A percentile compares a stretch with the other conserved stretches of the same genome.
phyloP scores from a whole-genome alignment of 495 filamentous ascomycete species.

The Lindgomyces ingoldianus region DNA sequence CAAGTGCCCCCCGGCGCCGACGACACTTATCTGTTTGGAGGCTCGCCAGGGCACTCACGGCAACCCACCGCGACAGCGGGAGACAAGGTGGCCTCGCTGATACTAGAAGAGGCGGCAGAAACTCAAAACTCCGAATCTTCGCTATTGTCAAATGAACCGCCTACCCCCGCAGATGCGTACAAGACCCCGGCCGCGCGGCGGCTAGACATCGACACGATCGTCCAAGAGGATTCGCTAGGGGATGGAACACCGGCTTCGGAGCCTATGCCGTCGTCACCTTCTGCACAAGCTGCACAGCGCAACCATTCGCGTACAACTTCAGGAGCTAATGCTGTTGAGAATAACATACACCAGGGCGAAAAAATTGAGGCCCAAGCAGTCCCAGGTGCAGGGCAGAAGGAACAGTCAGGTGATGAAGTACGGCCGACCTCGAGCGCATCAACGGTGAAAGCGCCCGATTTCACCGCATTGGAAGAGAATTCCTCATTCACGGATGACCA shows the following conservation, averaged over 20 bases:
- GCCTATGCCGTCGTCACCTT: conserved; percentile 45
- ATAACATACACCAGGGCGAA: neutral
- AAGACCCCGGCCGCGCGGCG: conserved; percentile 51
- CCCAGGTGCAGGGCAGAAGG: conserved; percentile 17
- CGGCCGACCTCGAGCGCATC: conserved; percentile 41
- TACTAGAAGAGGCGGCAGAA: neutral
- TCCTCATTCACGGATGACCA: conserved; percentile 32
- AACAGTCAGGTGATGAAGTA: conserved; percentile 13
- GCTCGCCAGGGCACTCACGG: conserved; percentile 36
- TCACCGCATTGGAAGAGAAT: conserved; percentile 21
- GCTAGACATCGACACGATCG: conserved; percentile 32
- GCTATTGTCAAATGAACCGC: conserved; percentile 39
- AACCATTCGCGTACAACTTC: conserved; percentile 35
- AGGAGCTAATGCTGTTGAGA: neutral
- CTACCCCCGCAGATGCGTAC: conserved; percentile 52
- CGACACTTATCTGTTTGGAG: conserved; percentile 67
- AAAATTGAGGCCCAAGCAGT: conserved; percentile 41
- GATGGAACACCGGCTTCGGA: conserved; percentile 55
- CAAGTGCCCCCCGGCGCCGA: conserved; percentile 48
- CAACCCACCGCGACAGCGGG: conserved; percentile 5
- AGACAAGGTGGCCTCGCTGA: too few relatives aligned
- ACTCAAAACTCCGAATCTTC: conserved; percentile 17
- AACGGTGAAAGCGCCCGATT: conserved; percentile 37
- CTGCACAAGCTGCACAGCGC: conserved; percentile 45
- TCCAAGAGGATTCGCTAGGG: conserved; percentile 40